phyloP scores from a whole-genome alignment of 257 asterid genomes.

The Vinca minor region DNA sequence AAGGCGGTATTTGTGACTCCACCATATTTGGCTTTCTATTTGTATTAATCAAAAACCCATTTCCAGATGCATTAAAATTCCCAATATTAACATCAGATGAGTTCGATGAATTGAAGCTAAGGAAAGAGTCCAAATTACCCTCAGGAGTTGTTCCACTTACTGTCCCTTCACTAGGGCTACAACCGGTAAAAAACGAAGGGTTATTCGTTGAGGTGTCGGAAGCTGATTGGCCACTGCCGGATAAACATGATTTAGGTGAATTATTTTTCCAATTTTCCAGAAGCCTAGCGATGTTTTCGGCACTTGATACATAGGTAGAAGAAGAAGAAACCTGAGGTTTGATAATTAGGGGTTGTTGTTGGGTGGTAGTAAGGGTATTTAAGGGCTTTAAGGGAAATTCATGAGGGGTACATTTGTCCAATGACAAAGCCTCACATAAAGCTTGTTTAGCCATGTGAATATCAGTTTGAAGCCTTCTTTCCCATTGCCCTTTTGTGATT shows the following conservation, averaged over 20 bases:
- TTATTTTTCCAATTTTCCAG: slow-evolving; percentile 62
- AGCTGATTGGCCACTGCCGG: no score
- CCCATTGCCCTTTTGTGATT: slow-evolving; percentile 74
- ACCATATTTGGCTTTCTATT: slow-evolving; percentile 1
- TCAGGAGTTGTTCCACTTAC: no score
- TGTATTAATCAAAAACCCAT: slow-evolving; percentile 10
- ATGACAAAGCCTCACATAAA: slow-evolving; percentile 68
- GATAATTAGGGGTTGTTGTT: not conserved
- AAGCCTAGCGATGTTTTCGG: slow-evolving; percentile 66
- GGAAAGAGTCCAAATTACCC: slow-evolving; percentile 22
- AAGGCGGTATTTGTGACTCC: slow-evolving; percentile 41
- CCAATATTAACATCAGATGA: slow-evolving; percentile 15
- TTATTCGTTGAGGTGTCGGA: slow-evolving; percentile 26
- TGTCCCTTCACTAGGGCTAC: slow-evolving; percentile 60
- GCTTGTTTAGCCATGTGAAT: slow-evolving; percentile 83
- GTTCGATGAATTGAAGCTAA: slow-evolving; percentile 37
- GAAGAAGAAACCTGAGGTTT: no score
- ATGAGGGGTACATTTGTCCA: slow-evolving; percentile 41
- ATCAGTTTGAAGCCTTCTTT: slow-evolving; percentile 82
- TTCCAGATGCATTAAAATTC: slow-evolving; percentile 16
- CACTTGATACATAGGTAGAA: slow-evolving; percentile 58
- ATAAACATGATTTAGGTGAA: slow-evolving; percentile 26
- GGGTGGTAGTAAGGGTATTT: not conserved
- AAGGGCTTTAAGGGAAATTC: slow-evolving; percentile 13
- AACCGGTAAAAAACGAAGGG: slow-evolving; percentile 22